These are phyloP conservation scores for Puya raimondii DNA, from an alignment of 176 grass and related monocot genomes.

Conservation along the genomic window DNA sequence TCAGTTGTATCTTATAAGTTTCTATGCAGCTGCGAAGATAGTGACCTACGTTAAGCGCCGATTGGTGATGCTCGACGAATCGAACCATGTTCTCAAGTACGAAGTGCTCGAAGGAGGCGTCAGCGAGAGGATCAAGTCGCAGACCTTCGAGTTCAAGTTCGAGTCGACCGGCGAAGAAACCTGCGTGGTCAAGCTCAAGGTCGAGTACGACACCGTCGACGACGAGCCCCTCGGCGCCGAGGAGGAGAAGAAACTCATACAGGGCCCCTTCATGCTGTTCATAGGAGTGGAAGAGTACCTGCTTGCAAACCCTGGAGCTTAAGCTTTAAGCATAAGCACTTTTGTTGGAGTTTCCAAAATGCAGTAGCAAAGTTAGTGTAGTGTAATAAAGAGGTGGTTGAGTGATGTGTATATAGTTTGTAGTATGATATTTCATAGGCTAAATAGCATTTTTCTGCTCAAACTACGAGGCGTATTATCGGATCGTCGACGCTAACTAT, in stretches of 20 bases:
- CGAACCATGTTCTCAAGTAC: background rate
- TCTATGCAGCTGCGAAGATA: background rate
- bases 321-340: background rate
- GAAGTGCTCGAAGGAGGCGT: conserved; percentile 23
- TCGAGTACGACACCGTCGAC: conserved; percentile 27
- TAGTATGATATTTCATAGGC: no score
- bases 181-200: conserved; percentile 17
- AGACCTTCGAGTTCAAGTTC: conserved; percentile 10
- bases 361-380: no score
- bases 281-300: conserved; percentile 36
- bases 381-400: no score
- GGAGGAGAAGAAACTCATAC: conserved; percentile 2
- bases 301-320: conserved; percentile 23
- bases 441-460: no score
- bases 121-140: conserved; percentile 13
- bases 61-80: background rate
- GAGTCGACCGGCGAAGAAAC: conserved; percentile 12
- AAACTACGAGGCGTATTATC: no score
- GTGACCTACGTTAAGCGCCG: background rate
- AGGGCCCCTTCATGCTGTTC: background rate
- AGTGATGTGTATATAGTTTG: no score
- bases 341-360: no score
- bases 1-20: background rate
- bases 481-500: no score
- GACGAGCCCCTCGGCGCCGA: background rate